These are phyloP conservation scores for Metschnikowia reukaufii DNA, from an alignment of 805 yeast genomes.

Conservation along the genomic window DNA sequence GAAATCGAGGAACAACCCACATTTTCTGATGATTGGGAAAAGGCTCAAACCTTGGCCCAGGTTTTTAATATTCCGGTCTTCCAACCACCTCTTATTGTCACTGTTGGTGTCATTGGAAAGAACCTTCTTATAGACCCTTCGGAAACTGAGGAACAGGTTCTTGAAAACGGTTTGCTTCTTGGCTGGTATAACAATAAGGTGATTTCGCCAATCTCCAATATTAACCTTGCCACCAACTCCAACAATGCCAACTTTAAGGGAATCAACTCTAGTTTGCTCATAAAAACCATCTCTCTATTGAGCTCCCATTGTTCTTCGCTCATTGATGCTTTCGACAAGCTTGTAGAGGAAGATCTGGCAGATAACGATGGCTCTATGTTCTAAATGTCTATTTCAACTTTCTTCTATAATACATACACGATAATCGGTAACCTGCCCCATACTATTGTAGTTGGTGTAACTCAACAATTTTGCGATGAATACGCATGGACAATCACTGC, in stretches of 20 bases:
- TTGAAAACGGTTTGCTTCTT: conserved; percentile 77
- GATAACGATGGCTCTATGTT: conserved; percentile 22
- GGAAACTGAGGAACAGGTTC: conserved; percentile 80
- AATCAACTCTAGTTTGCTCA: conserved; percentile 45
- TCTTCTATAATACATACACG: background rate
- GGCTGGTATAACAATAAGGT: conserved; percentile 70
- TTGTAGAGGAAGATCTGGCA: conserved; percentile 42
- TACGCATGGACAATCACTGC: conserved; percentile 94
- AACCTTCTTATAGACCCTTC: conserved; percentile 82
- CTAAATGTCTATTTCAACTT: conserved; percentile 7
- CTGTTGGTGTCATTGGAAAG: conserved; percentile 71
- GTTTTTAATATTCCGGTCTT: conserved; percentile 32
- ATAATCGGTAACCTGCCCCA: background rate
- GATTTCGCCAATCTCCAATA: conserved; percentile 68
- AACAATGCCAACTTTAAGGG: conserved; percentile 53
- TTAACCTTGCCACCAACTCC: conserved; percentile 57
- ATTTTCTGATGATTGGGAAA: conserved; percentile 85
- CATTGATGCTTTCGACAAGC: conserved; percentile 53
- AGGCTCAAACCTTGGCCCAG: conserved; percentile 47
- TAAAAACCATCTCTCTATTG: conserved; percentile 58
- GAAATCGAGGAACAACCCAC: conserved; percentile 87
- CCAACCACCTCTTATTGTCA: conserved; percentile 74
- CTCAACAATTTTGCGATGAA: conserved; percentile 61
- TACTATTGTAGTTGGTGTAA: background rate
- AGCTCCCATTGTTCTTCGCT: conserved; percentile 62